Conservation (phyloP, 805 yeast genomes). For the Ogataea salicorniae region DNA sequence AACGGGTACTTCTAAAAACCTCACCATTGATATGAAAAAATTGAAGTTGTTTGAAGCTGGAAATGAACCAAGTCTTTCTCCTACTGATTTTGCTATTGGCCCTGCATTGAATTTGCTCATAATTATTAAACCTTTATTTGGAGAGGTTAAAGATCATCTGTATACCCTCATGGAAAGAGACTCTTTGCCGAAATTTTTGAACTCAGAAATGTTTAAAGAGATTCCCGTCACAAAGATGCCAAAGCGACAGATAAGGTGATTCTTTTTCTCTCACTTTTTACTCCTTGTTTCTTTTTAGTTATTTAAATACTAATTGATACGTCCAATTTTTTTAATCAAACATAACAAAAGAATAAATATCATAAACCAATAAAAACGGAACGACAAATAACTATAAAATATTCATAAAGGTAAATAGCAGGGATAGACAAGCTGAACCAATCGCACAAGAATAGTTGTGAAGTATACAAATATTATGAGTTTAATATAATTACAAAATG, state of each 20-base stretch:
- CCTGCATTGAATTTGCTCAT: constrained; percentile 34
- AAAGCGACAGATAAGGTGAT: not conserved
- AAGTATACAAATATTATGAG: not conserved
- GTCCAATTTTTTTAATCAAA: not conserved
- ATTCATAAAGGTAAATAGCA: not conserved
- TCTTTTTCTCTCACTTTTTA: not conserved
- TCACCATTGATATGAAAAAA: constrained; percentile 4
- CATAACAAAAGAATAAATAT: not conserved
- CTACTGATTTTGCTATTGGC: constrained; percentile 30
- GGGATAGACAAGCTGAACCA: not conserved
- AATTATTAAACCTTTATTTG: constrained; percentile 38
- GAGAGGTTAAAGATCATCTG: constrained; percentile 44
- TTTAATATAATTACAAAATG: too few relatives aligned
- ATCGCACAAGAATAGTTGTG: too few relatives aligned
- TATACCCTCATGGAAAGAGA: constrained; percentile 63
- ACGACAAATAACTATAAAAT: not conserved
- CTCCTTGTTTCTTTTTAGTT: not conserved
- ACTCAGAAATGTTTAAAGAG: constrained; percentile 35
- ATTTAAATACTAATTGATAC: not conserved
- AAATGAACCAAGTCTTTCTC: constrained; percentile 20
- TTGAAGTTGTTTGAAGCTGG: not conserved
- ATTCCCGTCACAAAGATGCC: constrained; percentile 15
- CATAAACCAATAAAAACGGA: not conserved
- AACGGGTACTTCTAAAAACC: not conserved
- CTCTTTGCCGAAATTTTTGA: constrained; percentile 65